These are phyloP conservation scores for Epithemia pelagica DNA, from an alignment of 108 stramenopile species.

Conservation along the genomic window DNA sequence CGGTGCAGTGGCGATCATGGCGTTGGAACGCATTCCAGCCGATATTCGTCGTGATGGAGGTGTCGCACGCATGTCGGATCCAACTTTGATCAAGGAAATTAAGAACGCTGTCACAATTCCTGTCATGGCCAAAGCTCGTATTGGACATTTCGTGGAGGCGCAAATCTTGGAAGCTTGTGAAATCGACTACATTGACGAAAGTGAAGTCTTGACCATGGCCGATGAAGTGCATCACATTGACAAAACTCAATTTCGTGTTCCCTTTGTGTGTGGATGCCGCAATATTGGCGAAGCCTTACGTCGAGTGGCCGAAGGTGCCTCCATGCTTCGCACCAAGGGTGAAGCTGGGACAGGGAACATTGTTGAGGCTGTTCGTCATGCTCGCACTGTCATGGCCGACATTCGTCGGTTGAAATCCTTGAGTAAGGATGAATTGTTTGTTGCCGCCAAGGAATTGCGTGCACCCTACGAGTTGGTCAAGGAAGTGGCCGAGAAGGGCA, in stretches of 20 bases:
- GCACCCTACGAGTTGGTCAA: conserved; percentile 92
- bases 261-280: conserved; percentile 99
- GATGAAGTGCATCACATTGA: conserved; percentile 99
- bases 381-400: conserved; percentile 18
- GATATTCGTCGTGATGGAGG: conserved; percentile 99
- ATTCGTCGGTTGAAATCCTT: conserved; percentile 78
- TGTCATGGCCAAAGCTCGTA: conserved; percentile 99
- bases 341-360: conserved; percentile 99
- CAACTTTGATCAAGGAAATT: conserved; percentile 94
- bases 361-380: conserved; percentile 45
- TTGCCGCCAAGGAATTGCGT: conserved; percentile 92
- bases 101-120: conserved; percentile 99
- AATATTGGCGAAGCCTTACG: conserved; percentile 98
- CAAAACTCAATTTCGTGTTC: conserved; percentile 93
- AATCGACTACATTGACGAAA: conserved; percentile 98
- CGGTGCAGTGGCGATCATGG: conserved; percentile 99
- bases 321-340: conserved; percentile 99
- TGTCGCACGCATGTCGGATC: conserved; percentile 98
- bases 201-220: conserved; percentile 98
- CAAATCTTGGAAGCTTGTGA: conserved; percentile 98
- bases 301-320: conserved; percentile 94
- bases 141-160: conserved; percentile 99
- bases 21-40: conserved; percentile 98
- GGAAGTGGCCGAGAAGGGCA: conserved; percentile 85
- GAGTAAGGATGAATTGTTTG: conserved; percentile 96